Conservation (phyloP, 768 basidiomycete species). For the Pholiota molesta region DNA sequence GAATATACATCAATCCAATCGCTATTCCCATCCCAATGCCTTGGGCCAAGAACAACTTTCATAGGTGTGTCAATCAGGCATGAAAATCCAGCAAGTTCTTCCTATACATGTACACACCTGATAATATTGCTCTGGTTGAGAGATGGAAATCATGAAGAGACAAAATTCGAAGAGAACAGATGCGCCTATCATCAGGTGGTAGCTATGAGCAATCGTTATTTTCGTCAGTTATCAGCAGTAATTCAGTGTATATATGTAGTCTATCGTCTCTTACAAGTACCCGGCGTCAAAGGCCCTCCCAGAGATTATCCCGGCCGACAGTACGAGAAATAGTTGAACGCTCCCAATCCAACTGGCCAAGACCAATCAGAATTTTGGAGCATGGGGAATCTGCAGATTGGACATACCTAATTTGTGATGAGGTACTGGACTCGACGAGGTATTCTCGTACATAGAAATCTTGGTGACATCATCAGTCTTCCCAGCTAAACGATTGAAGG, state of each 20-base stretch:
- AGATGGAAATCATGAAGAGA: constrained; percentile 50
- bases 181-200: constrained; percentile 47
- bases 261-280: constrained; percentile 24
- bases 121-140: constrained; percentile 41
- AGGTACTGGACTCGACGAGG: constrained; percentile 26
- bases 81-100: constrained; percentile 28
- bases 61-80: constrained; percentile 24
- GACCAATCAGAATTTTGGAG: not conserved
- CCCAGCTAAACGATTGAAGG: constrained; percentile 37
- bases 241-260: not conserved
- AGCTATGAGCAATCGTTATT: constrained; percentile 29
- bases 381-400: not conserved
- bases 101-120: constrained; percentile 29
- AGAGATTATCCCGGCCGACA: constrained; percentile 26
- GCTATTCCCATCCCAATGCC: constrained; percentile 54
- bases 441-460: constrained; percentile 35
- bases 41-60: constrained; percentile 49
- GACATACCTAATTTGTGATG: constrained; percentile 28
- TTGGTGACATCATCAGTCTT: constrained; percentile 15
- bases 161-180: constrained; percentile 46
- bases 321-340: constrained; percentile 25
- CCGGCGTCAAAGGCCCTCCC: constrained; percentile 31
- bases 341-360: constrained; percentile 30
- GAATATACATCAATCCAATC: constrained; percentile 53
- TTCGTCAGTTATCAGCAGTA: not conserved